Conservation (phyloP, 2,329 filamentous ascomycete genomes). For the Penicillium sp. region DNA sequence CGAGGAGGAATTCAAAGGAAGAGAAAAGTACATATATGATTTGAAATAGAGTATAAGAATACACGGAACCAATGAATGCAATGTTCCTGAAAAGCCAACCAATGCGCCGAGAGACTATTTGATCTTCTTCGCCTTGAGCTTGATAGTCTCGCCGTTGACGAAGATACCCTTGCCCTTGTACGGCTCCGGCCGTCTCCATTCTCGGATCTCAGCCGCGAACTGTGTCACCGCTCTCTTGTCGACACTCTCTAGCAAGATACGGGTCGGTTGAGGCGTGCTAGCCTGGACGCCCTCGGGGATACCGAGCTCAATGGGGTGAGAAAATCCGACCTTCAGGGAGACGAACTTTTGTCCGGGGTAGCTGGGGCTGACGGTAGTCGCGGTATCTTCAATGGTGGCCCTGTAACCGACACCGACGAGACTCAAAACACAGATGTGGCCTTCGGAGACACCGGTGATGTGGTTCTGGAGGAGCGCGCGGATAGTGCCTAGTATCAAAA, state of each 20-base stretch:
- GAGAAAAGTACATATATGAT: conserved; percentile 19
- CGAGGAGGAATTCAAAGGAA: conserved; percentile 21
- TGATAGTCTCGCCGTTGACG: conserved; percentile 95
- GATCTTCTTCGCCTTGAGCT: conserved; percentile 96
- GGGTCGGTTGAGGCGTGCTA: conserved; percentile 83
- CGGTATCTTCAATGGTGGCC: conserved; percentile 76
- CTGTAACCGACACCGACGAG: conserved; percentile 95
- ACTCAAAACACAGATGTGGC: conserved; percentile 87
- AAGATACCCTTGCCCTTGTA: conserved; percentile 99
- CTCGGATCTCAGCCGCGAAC: conserved; percentile 83
- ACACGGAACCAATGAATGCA: conserved; percentile 25
- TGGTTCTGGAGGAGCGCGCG: conserved; percentile 88
- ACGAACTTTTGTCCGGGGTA: conserved; percentile 86
- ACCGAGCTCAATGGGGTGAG: conserved; percentile 87
- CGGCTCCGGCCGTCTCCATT: conserved; percentile 88
- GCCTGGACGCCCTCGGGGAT: conserved; percentile 81
- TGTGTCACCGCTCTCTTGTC: conserved; percentile 84
- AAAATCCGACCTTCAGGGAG: conserved; percentile 91
- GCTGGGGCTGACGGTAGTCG: conserved; percentile 62
- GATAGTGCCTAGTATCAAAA: conserved; percentile 65
- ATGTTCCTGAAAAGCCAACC: conserved; percentile 25
- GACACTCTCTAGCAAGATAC: conserved; percentile 83
- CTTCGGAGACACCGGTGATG: conserved; percentile 92
- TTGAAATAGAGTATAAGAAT: conserved; percentile 23
- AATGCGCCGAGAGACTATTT: conserved; percentile 57